These are phyloP conservation scores for Rhododendron ferrugineum DNA, from an alignment of 148 eudicot species.

Conservation along the genomic window DNA sequence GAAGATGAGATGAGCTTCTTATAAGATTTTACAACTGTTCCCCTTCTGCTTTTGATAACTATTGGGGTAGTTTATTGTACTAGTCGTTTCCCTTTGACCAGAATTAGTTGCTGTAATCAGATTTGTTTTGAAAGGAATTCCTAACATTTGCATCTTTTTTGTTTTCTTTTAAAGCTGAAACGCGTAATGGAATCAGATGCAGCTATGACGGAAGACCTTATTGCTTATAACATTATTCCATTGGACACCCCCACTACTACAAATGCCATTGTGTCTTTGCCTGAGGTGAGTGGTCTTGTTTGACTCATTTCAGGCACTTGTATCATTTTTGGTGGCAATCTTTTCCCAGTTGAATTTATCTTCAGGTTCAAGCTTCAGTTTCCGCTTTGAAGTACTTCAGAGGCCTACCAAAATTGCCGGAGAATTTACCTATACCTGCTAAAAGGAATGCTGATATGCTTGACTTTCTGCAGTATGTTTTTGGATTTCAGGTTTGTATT, in stretches of 20 bases:
- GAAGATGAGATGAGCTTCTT: background rate
- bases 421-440: constrained; percentile 47
- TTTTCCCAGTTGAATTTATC: constrained; percentile 16
- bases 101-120: background rate
- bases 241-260: constrained; percentile 60
- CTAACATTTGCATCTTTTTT: background rate
- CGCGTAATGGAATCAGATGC: constrained; percentile 94
- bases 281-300: constrained; percentile 54
- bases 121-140: background rate
- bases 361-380: constrained; percentile 84
- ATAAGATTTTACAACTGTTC: background rate
- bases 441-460: constrained; percentile 72
- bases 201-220: constrained; percentile 88
- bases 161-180: constrained; percentile 53
- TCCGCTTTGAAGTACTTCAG: constrained; percentile 63
- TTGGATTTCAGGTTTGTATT: constrained; percentile 85
- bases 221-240: constrained; percentile 93
- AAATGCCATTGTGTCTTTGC: constrained; percentile 63
- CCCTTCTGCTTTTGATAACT: background rate
- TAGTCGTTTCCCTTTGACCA: background rate
- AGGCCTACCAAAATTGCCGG: constrained; percentile 72
- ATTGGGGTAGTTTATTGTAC: background rate
- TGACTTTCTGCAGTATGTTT: constrained; percentile 88
- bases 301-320: background rate
- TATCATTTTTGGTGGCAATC: constrained; percentile 2